phyloP scores from a whole-genome alignment of 177 flowering plant species.

The Vitis hybrid region DNA sequence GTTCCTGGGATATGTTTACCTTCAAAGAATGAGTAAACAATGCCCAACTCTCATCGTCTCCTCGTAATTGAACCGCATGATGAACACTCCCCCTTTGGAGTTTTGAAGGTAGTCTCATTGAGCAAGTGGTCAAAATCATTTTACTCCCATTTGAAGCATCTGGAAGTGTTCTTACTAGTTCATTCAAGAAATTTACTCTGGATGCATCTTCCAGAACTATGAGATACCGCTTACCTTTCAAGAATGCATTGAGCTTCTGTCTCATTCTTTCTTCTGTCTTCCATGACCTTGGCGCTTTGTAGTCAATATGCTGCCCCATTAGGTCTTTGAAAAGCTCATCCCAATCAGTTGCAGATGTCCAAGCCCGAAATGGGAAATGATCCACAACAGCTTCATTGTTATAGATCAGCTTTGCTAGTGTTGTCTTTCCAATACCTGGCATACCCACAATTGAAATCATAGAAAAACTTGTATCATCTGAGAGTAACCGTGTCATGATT shows the following conservation, averaged over 20 bases:
- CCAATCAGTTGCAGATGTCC: neutral
- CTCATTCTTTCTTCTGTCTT: neutral
- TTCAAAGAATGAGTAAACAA: too few relatives aligned
- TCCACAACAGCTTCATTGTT: neutral
- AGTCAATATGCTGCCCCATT: neutral
- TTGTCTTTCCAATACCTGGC: too few relatives aligned
- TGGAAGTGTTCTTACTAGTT: neutral
- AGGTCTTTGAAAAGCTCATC: neutral
- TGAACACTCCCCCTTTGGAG: neutral
- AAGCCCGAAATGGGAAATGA: slow-evolving; percentile 4
- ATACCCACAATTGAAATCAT: too few relatives aligned
- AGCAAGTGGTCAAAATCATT: neutral
- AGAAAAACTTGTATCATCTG: too few relatives aligned
- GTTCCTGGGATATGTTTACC: too few relatives aligned
- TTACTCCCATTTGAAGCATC: slow-evolving; percentile 1
- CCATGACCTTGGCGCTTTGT: neutral
- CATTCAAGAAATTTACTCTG: neutral
- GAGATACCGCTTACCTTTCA: slow-evolving; percentile 1
- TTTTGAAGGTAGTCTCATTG: neutral
- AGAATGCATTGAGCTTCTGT: neutral
- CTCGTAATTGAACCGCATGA: neutral
- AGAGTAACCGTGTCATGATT: too few relatives aligned
- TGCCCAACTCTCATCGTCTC: neutral
- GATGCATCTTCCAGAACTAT: slow-evolving; percentile 4
- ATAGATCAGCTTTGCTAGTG: too few relatives aligned